Evolutionary conservation across 495 filamentous ascomycete genomes (phyloP).

Genomic region (Extremus antarcticus): DNA sequence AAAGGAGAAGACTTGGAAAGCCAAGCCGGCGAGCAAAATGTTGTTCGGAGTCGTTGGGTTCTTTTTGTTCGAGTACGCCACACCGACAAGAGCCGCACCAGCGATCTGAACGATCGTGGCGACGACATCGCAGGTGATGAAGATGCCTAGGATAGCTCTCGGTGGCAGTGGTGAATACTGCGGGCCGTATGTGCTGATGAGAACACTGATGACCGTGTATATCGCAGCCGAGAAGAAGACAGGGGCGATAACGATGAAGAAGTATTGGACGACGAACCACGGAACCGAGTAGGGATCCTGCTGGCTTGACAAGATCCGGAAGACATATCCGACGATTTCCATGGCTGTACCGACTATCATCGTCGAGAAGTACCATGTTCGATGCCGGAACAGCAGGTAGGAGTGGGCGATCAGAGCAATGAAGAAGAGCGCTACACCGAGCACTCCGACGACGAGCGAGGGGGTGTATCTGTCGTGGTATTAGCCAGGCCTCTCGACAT

Average conservation of each 20-base stretch:
- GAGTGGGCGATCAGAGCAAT: constrained; percentile 37
- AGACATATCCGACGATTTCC: constrained; percentile 49
- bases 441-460: constrained; percentile 36
- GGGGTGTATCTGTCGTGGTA: constrained; percentile 30
- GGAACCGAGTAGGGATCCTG: constrained; percentile 38
- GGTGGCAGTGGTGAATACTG: constrained; percentile 28
- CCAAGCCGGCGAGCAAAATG: constrained; percentile 41
- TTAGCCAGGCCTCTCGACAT: neutral
- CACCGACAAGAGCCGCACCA: constrained; percentile 41
- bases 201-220: constrained; percentile 34
- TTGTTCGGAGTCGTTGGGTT: constrained; percentile 38
- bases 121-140: constrained; percentile 40
- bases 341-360: constrained; percentile 10
- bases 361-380: constrained; percentile 52
- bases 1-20: constrained; percentile 41
- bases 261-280: constrained; percentile 48
- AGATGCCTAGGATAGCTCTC: constrained; percentile 35
- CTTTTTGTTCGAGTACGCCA: constrained; percentile 31
- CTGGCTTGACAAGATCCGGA: constrained; percentile 33
- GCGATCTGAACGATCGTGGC: constrained; percentile 41
- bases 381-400: constrained; percentile 36
- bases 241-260: constrained; percentile 48
- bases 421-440: constrained; percentile 44
- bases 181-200: constrained; percentile 32
- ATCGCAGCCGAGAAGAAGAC: constrained; percentile 45